Conservation (phyloP, 345 rosid species). For the Murraya paniculata region DNA sequence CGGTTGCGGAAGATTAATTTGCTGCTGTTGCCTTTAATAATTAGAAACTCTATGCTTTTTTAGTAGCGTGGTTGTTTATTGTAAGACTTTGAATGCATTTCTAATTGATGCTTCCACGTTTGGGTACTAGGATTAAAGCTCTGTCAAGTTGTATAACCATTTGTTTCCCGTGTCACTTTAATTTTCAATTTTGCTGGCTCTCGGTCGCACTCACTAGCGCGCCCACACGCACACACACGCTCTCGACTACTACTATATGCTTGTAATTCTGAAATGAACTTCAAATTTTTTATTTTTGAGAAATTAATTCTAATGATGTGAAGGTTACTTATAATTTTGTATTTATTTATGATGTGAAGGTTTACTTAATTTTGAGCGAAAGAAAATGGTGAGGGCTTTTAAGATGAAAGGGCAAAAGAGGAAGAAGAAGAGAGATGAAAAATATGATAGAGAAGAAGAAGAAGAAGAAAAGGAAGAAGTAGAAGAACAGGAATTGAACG, state of each 20-base stretch:
- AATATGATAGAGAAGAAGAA: slow-evolving; percentile 47
- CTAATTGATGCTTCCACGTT: neutral
- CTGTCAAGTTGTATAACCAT: neutral
- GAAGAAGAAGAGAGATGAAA: slow-evolving; percentile 59
- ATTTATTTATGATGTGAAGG: neutral
- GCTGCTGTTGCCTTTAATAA: neutral
- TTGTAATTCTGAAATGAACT: neutral
- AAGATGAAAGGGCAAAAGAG: slow-evolving; percentile 60
- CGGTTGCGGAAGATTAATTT: neutral
- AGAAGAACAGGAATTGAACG: slow-evolving; percentile 12
- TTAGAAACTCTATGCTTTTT: no score
- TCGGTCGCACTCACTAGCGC: neutral
- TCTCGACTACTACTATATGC: neutral
- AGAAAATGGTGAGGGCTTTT: slow-evolving; percentile 64
- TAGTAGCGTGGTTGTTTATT: no score
- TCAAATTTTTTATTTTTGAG: no score
- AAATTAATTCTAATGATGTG: no score
- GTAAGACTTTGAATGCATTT: neutral
- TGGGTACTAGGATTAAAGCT: neutral
- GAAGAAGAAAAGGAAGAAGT: slow-evolving; percentile 11
- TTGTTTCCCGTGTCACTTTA: neutral
- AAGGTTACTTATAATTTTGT: neutral
- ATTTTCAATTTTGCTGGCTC: no score
- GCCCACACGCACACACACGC: neutral
- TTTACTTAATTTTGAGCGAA: neutral